Percentiles rank a stretch among this genome's conserved stretches.
phyloP scores from a whole-genome alignment of 192 early-diverging fungal genomes.

The Backusella circina region DNA sequence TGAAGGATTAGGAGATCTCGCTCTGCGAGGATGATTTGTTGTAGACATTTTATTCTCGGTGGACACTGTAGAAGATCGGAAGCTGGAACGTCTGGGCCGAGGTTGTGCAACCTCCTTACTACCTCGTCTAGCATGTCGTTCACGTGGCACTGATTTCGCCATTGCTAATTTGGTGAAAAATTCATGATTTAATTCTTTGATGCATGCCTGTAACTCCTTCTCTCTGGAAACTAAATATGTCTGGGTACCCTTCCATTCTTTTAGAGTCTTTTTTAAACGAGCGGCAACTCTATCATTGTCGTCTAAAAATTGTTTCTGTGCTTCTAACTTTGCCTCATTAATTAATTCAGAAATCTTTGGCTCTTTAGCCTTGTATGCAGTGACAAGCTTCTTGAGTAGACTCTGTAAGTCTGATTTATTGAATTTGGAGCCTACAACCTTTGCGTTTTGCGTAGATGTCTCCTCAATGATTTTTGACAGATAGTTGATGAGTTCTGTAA shows the following conservation, averaged over 20 bases:
- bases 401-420: constrained; percentile 31
- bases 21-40: background rate
- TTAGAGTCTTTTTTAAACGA: constrained; percentile 37
- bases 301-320: constrained; percentile 25
- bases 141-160: constrained; percentile 9
- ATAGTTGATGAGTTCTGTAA: constrained; percentile 27
- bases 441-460: constrained; percentile 24
- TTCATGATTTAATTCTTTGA: constrained; percentile 29
- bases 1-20: constrained; percentile 2
- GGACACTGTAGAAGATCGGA: constrained; percentile 11
- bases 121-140: background rate
- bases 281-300: constrained; percentile 33
- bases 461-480: constrained; percentile 26
- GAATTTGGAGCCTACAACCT: constrained; percentile 20
- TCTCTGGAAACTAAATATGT: constrained; percentile 33
- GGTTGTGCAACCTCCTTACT: background rate
- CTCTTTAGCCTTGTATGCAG: constrained; percentile 8
- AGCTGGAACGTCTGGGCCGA: background rate
- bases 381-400: constrained; percentile 16
- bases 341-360: constrained; percentile 9
- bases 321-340: constrained; percentile 9
- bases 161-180: constrained; percentile 32
- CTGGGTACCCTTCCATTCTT: constrained; percentile 43
- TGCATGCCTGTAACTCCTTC: constrained; percentile 39
- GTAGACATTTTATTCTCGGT: constrained; percentile 12